phyloP scores from a whole-genome alignment of 1,284 basidiomycete genomes.

The Fistulina hepatica region DNA sequence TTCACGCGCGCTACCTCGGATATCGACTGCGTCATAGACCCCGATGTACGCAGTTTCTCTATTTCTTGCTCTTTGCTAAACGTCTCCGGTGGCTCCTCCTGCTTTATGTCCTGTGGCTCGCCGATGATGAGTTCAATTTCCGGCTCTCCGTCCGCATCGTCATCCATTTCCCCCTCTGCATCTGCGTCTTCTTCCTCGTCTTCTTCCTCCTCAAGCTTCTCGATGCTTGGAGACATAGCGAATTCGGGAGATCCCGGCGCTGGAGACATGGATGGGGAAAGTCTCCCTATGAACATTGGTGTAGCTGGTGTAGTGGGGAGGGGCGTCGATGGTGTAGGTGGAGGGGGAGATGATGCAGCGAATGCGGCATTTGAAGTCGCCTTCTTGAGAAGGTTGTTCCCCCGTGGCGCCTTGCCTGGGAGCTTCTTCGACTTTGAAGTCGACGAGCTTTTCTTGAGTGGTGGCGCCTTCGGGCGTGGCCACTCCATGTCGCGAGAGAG shows the following conservation, averaged over 20 bases:
- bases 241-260: too few relatives aligned
- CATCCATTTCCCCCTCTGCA: slow-evolving; percentile 43
- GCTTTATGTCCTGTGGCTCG: slow-evolving; percentile 46
- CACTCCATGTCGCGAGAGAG: slow-evolving; percentile 85
- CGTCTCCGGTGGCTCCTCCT: slow-evolving; percentile 34
- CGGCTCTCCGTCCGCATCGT: slow-evolving; percentile 47
- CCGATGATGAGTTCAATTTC: slow-evolving; percentile 50
- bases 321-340: slow-evolving; percentile 39
- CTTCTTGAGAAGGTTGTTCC: slow-evolving; percentile 56
- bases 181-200: slow-evolving; percentile 49
- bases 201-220: slow-evolving; percentile 58
- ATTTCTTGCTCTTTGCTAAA: slow-evolving; percentile 98
- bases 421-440: slow-evolving; percentile 36
- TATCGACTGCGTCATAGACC: slow-evolving; percentile 98
- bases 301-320: slow-evolving; percentile 23
- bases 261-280: slow-evolving; percentile 43
- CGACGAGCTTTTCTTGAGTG: slow-evolving; percentile 38
- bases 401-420: slow-evolving; percentile 42
- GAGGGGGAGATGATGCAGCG: slow-evolving; percentile 37
- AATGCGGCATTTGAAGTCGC: slow-evolving; percentile 64
- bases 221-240: slow-evolving; percentile 34
- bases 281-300: slow-evolving; percentile 15
- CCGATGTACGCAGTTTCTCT: slow-evolving; percentile 93
- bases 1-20: slow-evolving; percentile 97
- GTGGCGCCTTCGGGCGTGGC: slow-evolving; percentile 78